Evolutionary conservation across 2,329 filamentous ascomycete species (phyloP), one percentile per base, ranked within the genome.

Genomic region (Fusarium lateritium): DNA sequence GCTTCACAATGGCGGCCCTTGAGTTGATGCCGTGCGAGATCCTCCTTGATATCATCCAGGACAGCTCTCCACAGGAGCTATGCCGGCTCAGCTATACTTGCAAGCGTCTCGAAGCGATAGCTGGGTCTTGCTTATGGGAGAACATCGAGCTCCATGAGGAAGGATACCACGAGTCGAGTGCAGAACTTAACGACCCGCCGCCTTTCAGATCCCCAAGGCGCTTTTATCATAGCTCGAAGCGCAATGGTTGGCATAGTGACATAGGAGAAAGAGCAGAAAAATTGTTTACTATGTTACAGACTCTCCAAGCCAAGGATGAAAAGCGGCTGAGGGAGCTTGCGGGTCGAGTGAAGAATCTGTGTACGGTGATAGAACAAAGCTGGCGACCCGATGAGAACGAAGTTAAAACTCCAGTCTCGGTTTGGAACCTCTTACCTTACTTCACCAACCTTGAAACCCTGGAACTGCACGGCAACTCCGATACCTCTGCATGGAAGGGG

Each of bases 121-220:
- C 53, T 1, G 22, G 42, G 7, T n/a, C 39, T 2, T 33, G 33
- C 1, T 4, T 72, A 8, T 70, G 69, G 69, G 19, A 11, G 5
- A 47, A 60, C 4, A 66, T 72, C 8, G 67, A 72, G 13, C 38
- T 72, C 8, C 70, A 72, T 15, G 40, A 46, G 7, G 24, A 13
- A 2, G 57, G 60, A 3, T 69, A 71, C 17, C 67, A 72, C 6
- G 56, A 63, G 13, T 70, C 66, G 2, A 49, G 54, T 4, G 49
- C 26, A 2, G 69, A 70, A 21, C 31, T 68, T 3, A 54, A 34
- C 2, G 39, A 60, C 6, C 63, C 69, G 5, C 15, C 34, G 1
- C 57, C 59, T 7, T 53, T 54, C 17, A 54, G 36, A 15, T 14
- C 39, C 8, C 6, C 13, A 2, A 10, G 34, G 2, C 34, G 67